Evolutionary conservation across 257 asterid species (phyloP).

Genomic region (Ligustrum vulgare): DNA sequence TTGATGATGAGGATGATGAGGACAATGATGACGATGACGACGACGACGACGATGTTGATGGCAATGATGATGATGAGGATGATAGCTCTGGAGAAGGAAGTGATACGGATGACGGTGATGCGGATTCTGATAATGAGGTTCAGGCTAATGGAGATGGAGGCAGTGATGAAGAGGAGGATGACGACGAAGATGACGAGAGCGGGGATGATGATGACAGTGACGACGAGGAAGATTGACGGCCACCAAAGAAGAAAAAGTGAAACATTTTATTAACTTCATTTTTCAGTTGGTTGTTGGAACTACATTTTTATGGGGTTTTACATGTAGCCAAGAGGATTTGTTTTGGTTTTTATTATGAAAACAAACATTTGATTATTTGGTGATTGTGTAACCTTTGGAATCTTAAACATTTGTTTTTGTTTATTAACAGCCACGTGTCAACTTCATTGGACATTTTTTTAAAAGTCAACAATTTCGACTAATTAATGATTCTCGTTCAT

Average conservation of each 20-base stretch:
- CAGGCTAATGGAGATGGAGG: neutral
- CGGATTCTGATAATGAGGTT: neutral
- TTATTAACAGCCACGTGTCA: too few species aligned
- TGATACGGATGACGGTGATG: neutral
- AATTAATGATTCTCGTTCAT: too few species aligned
- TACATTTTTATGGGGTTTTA: neutral
- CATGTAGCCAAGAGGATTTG: neutral
- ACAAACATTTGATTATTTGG: neutral
- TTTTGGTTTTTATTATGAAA: neutral
- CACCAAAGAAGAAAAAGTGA: conserved; percentile 5
- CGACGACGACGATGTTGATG: neutral
- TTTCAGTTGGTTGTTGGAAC: neutral
- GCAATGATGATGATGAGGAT: neutral
- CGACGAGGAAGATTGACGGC: neutral
- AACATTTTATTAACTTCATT: neutral
- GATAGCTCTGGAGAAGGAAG: neutral
- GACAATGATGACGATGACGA: neutral
- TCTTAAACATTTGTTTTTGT: too few species aligned
- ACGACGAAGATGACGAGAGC: neutral
- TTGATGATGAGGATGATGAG: neutral
- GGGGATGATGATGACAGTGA: neutral
- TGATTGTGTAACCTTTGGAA: neutral
- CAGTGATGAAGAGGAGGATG: neutral
- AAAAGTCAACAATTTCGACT: too few species aligned
- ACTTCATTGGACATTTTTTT: too few species aligned